These are phyloP conservation scores for Stemphylium beticola DNA, from an alignment of 2,329 filamentous ascomycete genomes.

Conservation along the genomic window DNA sequence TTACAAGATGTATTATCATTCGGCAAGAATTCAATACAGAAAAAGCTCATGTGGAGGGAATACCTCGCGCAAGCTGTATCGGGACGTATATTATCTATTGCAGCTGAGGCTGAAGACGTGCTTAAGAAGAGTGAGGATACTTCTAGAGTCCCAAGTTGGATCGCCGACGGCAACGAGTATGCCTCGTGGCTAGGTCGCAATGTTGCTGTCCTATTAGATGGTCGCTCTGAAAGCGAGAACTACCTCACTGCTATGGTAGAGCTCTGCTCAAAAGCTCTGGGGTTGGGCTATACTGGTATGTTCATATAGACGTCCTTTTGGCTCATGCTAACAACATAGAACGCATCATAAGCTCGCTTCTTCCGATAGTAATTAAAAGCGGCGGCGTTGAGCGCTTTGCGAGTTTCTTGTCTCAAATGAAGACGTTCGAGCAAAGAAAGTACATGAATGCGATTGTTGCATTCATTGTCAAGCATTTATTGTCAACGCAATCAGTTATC, in stretches of 20 bases:
- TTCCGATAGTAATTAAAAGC: constrained; percentile 18
- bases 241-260: constrained; percentile 40
- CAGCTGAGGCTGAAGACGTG: constrained; percentile 65
- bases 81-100: constrained; percentile 63
- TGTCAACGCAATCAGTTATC: constrained; percentile 11
- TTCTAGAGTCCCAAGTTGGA: constrained; percentile 58
- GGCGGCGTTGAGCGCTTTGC: constrained; percentile 31
- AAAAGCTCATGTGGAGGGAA: constrained; percentile 68
- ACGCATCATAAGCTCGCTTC: constrained; percentile 27
- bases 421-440: constrained; percentile 57
- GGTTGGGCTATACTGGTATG: constrained; percentile 72
- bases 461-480: constrained; percentile 32
- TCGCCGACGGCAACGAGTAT: constrained; percentile 69
- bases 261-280: constrained; percentile 65
- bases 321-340: constrained; percentile 24
- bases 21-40: constrained; percentile 53
- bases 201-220: constrained; percentile 59
- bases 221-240: constrained; percentile 46
- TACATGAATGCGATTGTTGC: constrained; percentile 46
- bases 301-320: not conserved
- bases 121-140: constrained; percentile 45
- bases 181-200: constrained; percentile 74
- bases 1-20: constrained; percentile 53
- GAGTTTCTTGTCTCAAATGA: constrained; percentile 52
- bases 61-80: constrained; percentile 64